Base-by-base conservation (phyloP, 169 alveolate species). In the Perkinsus chesapeaki region DNA sequence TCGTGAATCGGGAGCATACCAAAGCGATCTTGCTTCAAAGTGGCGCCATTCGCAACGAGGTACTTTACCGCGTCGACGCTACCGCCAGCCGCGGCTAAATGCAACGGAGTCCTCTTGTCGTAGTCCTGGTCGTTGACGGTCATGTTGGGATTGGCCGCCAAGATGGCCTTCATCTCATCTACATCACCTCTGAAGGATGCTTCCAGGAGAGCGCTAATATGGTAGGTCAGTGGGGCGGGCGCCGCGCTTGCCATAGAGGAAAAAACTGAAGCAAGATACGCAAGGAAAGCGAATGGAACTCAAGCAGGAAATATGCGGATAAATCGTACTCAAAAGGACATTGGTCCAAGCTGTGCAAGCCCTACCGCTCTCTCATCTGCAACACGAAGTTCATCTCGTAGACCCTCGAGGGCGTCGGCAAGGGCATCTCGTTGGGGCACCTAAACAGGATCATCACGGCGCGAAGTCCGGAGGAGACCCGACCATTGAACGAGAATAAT, bases 1-100 rank as follows among this genome's bases (percentile, higher is more conserved):
- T 91, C 93, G 91, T 91, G 93, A 91, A 91, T 39, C 39, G 93
- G 93, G 37, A 91, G 93, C 93, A 91, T 39, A 12, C 93, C 93
- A 27, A 91, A 91, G 39, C 93, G 93, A 73, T 91, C 93, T 12
- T 43, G 82, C 91, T 91, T 39, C 48, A 31, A 16, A 12, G 12
- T 23, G 31, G 93, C 93, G n/a, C 93, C 93, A 23, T 23, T 60
- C 27, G 12, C 82, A 16, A 60, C 31, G 82, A 60, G 82, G 27
- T 20, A 60, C 31, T 16, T 60, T 7, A 60, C 82, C 31, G 82
- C 82, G 37, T 60, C 31, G 31, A 60, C 27, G 12, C 23, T 7
- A 16, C 82, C 82, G 36, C 82, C 82, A 7, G 82, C 82, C 12
- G 82, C 82, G 1, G 82, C 82, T 34, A 60, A 16, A 34, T 60